Percentiles rank a stretch among this genome's conserved stretches.
phyloP scores from a whole-genome alignment of 108 stramenopile genomes.

The Pelagomonas calceolata region DNA sequence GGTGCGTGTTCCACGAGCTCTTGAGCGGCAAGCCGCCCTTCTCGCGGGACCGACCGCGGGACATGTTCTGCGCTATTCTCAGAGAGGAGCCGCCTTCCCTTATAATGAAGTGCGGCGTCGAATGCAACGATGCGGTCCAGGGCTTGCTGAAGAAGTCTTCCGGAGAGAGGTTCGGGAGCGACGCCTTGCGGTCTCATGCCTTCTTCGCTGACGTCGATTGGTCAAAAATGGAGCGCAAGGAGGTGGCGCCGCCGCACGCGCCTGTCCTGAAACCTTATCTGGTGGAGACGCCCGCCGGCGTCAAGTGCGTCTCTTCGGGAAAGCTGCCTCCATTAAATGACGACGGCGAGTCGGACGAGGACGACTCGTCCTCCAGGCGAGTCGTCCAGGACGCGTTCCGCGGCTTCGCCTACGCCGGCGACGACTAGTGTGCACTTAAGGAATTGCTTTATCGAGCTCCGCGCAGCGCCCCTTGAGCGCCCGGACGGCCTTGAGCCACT shows the following conservation, averaged over 20 bases:
- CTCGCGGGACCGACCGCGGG: background rate
- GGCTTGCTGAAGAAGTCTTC: background rate
- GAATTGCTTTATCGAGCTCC: background rate
- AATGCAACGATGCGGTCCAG: background rate
- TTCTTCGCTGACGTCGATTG: conserved; percentile 9
- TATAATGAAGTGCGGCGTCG: background rate
- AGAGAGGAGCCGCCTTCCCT: background rate
- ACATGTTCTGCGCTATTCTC: too few species aligned
- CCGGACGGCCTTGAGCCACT: background rate
- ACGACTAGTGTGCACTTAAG: too few species aligned
- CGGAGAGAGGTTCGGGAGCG: background rate
- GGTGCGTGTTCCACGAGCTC: conserved; percentile 9
- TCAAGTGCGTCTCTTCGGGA: too few species aligned
- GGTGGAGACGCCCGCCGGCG: too few species aligned
- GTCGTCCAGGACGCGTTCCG: too few species aligned
- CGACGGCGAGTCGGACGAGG: too few species aligned
- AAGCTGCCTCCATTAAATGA: too few species aligned
- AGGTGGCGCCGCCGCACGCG: background rate
- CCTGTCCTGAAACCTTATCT: too few species aligned
- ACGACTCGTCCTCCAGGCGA: too few species aligned
- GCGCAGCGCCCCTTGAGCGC: background rate
- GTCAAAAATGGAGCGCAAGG: background rate
- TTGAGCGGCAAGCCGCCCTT: conserved; percentile 4
- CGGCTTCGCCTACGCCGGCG: too few species aligned
- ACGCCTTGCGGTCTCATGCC: background rate